phyloP scores from a whole-genome alignment of 805 yeast genomes.

The Yamadazyma akitaensis region DNA sequence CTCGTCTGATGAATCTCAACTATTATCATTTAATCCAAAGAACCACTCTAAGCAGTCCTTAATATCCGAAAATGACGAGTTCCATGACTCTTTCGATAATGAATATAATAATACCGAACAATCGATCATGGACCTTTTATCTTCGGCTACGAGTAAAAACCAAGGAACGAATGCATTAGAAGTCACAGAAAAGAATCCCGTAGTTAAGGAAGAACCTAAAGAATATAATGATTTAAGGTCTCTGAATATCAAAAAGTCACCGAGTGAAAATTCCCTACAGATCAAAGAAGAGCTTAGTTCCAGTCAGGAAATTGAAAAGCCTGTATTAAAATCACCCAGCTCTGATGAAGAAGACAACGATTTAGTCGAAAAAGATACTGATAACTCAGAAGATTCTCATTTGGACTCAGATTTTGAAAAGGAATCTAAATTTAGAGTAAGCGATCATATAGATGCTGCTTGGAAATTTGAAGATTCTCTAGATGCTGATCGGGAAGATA shows the following conservation, averaged over 20 bases:
- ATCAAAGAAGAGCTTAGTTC: slow-evolving; percentile 1
- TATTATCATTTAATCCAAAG: slow-evolving; percentile 10
- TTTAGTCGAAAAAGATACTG: background rate
- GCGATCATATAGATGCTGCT: slow-evolving; percentile 32
- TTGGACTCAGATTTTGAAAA: background rate
- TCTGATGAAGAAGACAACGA: slow-evolving; percentile 4
- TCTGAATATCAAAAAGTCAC: slow-evolving; percentile 1
- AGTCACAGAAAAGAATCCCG: background rate
- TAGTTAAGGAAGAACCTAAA: slow-evolving; percentile 10
- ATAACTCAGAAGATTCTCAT: background rate
- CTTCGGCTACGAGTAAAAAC: slow-evolving; percentile 15
- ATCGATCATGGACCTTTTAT: slow-evolving; percentile 38
- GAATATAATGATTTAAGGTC: background rate
- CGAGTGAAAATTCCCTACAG: background rate
- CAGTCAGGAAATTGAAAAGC: slow-evolving; percentile 3
- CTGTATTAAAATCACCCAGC: slow-evolving; percentile 1
- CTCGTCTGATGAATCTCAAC: slow-evolving; percentile 12
- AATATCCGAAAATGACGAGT: slow-evolving; percentile 15
- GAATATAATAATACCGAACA: slow-evolving; percentile 35
- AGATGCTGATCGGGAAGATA: slow-evolving; percentile 39
- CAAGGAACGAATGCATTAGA: background rate
- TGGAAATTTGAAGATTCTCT: slow-evolving; percentile 39
- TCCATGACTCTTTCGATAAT: slow-evolving; percentile 31
- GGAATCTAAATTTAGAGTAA: slow-evolving; percentile 13
- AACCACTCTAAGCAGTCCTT: slow-evolving; percentile 7